Evolutionary conservation across 2,329 filamentous ascomycete species (phyloP).

Genomic region (Herpotrichia juniperi): DNA sequence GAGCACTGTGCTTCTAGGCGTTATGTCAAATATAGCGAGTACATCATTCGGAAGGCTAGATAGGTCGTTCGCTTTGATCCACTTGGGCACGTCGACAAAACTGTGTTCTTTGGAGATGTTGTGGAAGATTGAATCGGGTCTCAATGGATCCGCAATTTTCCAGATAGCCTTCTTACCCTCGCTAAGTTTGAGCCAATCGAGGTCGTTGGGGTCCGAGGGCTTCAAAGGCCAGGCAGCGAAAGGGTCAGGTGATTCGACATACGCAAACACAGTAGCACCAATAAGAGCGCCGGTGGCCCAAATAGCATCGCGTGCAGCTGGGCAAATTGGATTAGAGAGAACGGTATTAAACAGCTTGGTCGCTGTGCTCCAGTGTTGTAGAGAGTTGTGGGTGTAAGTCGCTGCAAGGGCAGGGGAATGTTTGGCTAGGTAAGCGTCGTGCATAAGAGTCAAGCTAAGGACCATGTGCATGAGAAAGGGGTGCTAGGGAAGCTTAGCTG

Average conservation of each 20-base stretch:
- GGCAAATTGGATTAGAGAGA: slow-evolving; percentile 44
- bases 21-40: slow-evolving; percentile 34
- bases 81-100: slow-evolving; percentile 14
- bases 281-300: slow-evolving; percentile 57
- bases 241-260: slow-evolving; percentile 50
- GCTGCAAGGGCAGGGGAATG: slow-evolving; percentile 23
- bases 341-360: slow-evolving; percentile 56
- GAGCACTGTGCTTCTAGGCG: slow-evolving; percentile 19
- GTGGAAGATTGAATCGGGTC: slow-evolving; percentile 57
- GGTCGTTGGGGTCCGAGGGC: slow-evolving; percentile 48
- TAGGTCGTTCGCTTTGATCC: slow-evolving; percentile 15
- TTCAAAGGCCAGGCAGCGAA: slow-evolving; percentile 64
- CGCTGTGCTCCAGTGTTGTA: slow-evolving; percentile 55
- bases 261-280: slow-evolving; percentile 54
- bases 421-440: slow-evolving; percentile 55
- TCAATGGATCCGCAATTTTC: slow-evolving; percentile 56
- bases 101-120: slow-evolving; percentile 30
- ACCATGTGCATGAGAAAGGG: slow-evolving; percentile 63
- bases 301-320: slow-evolving; percentile 52
- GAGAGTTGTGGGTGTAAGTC: slow-evolving; percentile 42
- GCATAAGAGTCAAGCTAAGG: slow-evolving; percentile 59
- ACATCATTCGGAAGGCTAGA: slow-evolving; percentile 42
- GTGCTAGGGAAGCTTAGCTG: slow-evolving; percentile 39
- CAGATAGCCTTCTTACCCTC: slow-evolving; percentile 63
- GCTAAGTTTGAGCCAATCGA: slow-evolving; percentile 65